Conservation (phyloP, 768 basidiomycete genomes). For the Lyophyllum decastes region DNA sequence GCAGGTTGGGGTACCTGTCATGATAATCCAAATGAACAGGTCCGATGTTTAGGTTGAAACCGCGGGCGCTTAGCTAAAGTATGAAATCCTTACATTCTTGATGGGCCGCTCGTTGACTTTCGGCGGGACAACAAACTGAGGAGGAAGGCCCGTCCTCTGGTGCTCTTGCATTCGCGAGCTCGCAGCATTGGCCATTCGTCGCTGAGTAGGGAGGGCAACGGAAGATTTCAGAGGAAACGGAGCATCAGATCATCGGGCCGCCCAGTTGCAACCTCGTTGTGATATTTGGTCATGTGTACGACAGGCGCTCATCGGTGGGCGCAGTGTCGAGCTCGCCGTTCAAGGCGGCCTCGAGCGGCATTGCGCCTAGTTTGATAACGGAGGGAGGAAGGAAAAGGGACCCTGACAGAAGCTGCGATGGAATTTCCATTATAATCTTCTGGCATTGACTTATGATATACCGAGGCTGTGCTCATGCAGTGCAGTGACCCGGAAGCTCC, state of each 20-base stretch:
- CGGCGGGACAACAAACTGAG: constrained; percentile 10
- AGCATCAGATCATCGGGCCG: constrained; percentile 20
- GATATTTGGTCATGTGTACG: constrained; percentile 22
- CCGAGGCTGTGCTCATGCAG: constrained; percentile 19
- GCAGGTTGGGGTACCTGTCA: constrained; percentile 72
- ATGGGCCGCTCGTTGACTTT: constrained; percentile 19
- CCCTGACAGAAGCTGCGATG: neutral
- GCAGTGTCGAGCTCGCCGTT: neutral
- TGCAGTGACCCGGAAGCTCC: neutral
- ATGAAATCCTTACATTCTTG: constrained; percentile 16
- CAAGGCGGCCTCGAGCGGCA: neutral
- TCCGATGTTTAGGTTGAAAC: neutral
- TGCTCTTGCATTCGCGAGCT: constrained; percentile 1
- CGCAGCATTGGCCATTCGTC: constrained; percentile 11
- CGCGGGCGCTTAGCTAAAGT: constrained; percentile 7
- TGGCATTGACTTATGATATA: constrained; percentile 4
- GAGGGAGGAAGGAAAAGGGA: neutral
- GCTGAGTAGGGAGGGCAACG: constrained; percentile 1
- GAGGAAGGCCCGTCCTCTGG: constrained; percentile 18
- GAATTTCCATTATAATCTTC: neutral
- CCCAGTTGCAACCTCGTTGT: too few species aligned
- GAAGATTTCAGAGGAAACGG: constrained; percentile 14
- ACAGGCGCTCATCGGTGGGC: neutral
- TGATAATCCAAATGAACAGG: constrained; percentile 2
- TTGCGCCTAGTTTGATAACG: neutral